Evolutionary conservation across 2,329 filamentous ascomycete genomes (phyloP).

Genomic region (Kalmusia sp.): DNA sequence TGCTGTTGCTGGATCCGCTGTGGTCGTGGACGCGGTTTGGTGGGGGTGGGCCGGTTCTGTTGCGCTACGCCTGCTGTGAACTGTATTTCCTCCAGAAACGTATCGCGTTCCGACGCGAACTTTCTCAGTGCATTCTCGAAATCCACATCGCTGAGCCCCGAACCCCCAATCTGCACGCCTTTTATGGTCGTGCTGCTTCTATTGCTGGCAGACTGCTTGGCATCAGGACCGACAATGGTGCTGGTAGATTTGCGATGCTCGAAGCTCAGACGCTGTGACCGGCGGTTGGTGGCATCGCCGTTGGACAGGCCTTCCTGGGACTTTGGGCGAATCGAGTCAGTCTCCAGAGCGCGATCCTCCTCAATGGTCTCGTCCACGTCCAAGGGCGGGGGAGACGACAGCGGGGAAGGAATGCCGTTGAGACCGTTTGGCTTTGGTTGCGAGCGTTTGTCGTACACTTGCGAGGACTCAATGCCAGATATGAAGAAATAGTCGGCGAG

Average conservation of each 20-base stretch:
- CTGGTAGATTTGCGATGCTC: slow-evolving; percentile 60
- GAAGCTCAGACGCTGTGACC: slow-evolving; percentile 52
- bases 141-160: slow-evolving; percentile 74
- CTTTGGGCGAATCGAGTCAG: slow-evolving; percentile 53
- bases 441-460: slow-evolving; percentile 57
- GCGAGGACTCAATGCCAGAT: slow-evolving; percentile 59
- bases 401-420: slow-evolving; percentile 33
- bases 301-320: slow-evolving; percentile 53
- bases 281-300: slow-evolving; percentile 43
- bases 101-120: slow-evolving; percentile 93
- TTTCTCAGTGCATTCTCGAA: slow-evolving; percentile 93
- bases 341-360: slow-evolving; percentile 65
- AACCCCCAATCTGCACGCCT: slow-evolving; percentile 49
- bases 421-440: slow-evolving; percentile 38
- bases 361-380: slow-evolving; percentile 64
- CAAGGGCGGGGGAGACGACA: slow-evolving; percentile 33
- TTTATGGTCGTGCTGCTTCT: slow-evolving; percentile 70
- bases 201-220: slow-evolving; percentile 64
- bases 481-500: slow-evolving; percentile 75
- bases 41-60: slow-evolving; percentile 56
- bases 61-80: slow-evolving; percentile 79
- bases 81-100: slow-evolving; percentile 89
- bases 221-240: slow-evolving; percentile 54
- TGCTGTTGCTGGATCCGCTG: slow-evolving; percentile 68
- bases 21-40: slow-evolving; percentile 76